Conservation (phyloP, 768 basidiomycete genomes). For the Lactarius tabidus region DNA sequence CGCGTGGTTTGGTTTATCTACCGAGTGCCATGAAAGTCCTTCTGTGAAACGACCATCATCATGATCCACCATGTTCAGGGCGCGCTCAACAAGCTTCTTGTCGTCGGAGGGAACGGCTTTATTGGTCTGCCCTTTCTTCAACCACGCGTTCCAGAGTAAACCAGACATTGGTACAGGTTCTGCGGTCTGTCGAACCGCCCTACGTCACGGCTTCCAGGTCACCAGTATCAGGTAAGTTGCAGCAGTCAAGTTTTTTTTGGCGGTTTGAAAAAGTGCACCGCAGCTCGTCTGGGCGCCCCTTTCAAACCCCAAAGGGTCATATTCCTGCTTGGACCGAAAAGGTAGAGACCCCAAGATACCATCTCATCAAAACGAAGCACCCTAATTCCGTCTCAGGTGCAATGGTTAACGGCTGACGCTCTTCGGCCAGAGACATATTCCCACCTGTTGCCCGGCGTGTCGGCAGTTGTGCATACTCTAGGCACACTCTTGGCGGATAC, state of each 20-base stretch:
- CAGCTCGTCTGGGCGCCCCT: conserved; percentile 86
- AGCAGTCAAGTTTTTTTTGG: not conserved
- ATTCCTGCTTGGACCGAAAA: conserved; percentile 79
- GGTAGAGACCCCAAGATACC: conserved; percentile 39
- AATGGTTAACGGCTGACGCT: conserved; percentile 85
- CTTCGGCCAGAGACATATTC: conserved; percentile 71
- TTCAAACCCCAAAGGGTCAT: conserved; percentile 86
- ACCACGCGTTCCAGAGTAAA: not conserved
- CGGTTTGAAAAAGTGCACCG: not conserved
- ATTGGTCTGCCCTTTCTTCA: conserved; percentile 53
- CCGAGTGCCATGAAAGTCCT: too few relatives aligned
- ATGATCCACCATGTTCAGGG: conserved; percentile 17
- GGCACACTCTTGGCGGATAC: conserved; percentile 83
- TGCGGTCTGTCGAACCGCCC: conserved; percentile 84
- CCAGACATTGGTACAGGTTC: conserved; percentile 56
- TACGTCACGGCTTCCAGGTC: conserved; percentile 80
- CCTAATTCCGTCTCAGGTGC: conserved; percentile 49
- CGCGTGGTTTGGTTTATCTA: not conserved
- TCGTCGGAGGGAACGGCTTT: conserved; percentile 98
- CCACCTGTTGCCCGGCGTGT: conserved; percentile 57
- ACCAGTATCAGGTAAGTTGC: conserved; percentile 75
- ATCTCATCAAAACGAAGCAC: conserved; percentile 1
- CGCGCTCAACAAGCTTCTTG: conserved; percentile 63
- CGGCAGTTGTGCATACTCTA: conserved; percentile 89
- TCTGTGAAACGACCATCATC: not conserved